Base-by-base conservation (phyloP, 371 early-diverging fungal genomes). In the Rhizopus sp. region DNA sequence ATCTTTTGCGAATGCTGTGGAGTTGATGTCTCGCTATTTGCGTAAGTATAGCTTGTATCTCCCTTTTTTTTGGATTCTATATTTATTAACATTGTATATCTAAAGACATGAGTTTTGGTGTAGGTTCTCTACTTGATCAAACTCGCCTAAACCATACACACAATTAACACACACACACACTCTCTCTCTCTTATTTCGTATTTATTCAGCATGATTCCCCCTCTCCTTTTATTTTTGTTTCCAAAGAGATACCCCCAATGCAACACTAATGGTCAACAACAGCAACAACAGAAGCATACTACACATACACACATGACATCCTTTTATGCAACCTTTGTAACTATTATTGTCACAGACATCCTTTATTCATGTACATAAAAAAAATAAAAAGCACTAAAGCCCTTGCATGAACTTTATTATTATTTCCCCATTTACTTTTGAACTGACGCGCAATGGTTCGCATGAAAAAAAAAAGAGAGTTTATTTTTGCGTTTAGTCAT, bases 1-100 rank as follows among this genome's bases (percentile, higher is more conserved):
- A 38, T 30, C 17, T 61, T 61, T 15, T 61, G 61, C 10, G 50
- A 61, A 50, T 55, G 44, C 31, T 61, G 61, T 55, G 61, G 61
- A 31, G 50, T 61, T 30, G 61, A 61, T 23, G 30, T 48, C 3
- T 47, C 55, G 23, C 9, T 55, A n/a, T 61, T 61, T 40, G 49
- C 47, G 59, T 59, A 46, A 31, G 46, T 39, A 54, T 17, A 5
- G 29, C 42, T 33, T n/a, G 4, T 33, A 6, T 0, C n/a, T 7
- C 29, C 3, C 6, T 17, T 29, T 23, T 34, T 33, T 8, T 33
- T 54, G 16, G 23, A 23, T 2, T 23, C 0, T 23, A 23, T 23
- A 44, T 31, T 38, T 48, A 30, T 12, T 30, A 38, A 38, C 31
- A 3, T 46, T 0, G 47, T 13, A 39, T 40, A 17, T 37, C 32